Percentiles rank a stretch among this genome's conserved stretches.
Conservation (phyloP, 2,329 filamentous ascomycete genomes). For the Sarocladium oryzae region DNA sequence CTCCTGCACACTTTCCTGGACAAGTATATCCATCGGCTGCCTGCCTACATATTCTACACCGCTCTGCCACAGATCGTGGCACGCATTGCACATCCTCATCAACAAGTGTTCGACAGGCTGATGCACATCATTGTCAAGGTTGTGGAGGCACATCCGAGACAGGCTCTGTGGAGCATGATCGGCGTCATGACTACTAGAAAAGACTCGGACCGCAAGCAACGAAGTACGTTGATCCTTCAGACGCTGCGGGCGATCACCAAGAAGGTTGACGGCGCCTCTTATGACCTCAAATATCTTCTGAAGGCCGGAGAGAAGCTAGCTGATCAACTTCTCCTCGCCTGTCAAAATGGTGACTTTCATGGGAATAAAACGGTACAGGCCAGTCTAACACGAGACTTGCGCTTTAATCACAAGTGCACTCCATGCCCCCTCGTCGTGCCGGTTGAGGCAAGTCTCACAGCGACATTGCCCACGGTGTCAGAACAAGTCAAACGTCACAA, state of each 20-base stretch:
- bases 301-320: slow-evolving; percentile 75
- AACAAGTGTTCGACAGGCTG: slow-evolving; percentile 68
- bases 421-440: slow-evolving; percentile 85
- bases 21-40: slow-evolving; percentile 69
- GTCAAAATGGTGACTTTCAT: slow-evolving; percentile 68
- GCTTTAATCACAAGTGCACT: slow-evolving; percentile 77
- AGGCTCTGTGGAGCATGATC: slow-evolving; percentile 85
- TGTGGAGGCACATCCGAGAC: slow-evolving; percentile 79
- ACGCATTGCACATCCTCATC: slow-evolving; percentile 84
- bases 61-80: slow-evolving; percentile 89
- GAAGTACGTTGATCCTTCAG: slow-evolving; percentile 46
- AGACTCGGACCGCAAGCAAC: slow-evolving; percentile 53
- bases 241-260: slow-evolving; percentile 40
- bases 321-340: slow-evolving; percentile 73
- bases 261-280: slow-evolving; percentile 42
- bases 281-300: slow-evolving; percentile 66
- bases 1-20: slow-evolving; percentile 67
- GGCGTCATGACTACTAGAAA: slow-evolving; percentile 79
- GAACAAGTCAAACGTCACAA: slow-evolving; percentile 72
- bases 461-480: slow-evolving; percentile 68
- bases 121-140: slow-evolving; percentile 78
- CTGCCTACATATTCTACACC: slow-evolving; percentile 73
- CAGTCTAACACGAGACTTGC: slow-evolving; percentile 69
- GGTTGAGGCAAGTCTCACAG: slow-evolving; percentile 75
- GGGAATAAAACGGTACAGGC: slow-evolving; percentile 60